These are phyloP conservation scores for Mycena vulgaris DNA, from an alignment of 768 basidiomycete species.

Conservation along the genomic window DNA sequence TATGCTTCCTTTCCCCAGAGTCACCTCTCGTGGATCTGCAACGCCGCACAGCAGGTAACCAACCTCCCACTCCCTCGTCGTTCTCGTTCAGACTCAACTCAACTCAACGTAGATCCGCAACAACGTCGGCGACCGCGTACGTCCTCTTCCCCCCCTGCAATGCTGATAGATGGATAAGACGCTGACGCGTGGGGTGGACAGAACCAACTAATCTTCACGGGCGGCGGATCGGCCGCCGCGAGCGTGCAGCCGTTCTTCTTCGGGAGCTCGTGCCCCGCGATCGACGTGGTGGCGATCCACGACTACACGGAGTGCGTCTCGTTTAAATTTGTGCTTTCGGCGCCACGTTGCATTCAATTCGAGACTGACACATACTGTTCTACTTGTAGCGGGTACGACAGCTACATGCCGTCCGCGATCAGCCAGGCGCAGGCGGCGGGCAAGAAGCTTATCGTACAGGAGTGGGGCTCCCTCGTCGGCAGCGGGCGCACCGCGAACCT, in stretches of 20 bases:
- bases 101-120: constrained; percentile 39
- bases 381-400: constrained; percentile 20
- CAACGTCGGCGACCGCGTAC: constrained; percentile 40
- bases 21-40: constrained; percentile 42
- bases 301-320: constrained; percentile 51
- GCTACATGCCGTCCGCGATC: constrained; percentile 41
- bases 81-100: background rate
- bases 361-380: no score
- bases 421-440: constrained; percentile 50
- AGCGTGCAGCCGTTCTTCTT: constrained; percentile 45
- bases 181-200: no score
- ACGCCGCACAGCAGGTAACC: constrained; percentile 41
- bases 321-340: no score
- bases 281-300: constrained; percentile 56
- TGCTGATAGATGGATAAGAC: no score
- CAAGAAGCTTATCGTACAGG: constrained; percentile 55
- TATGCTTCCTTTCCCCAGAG: background rate
- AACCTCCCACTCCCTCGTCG: background rate
- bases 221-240: constrained; percentile 43
- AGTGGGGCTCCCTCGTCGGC: no score
- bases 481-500: constrained; percentile 52
- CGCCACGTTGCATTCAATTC: no score
- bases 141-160: background rate
- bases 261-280: constrained; percentile 40
- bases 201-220: no score